phyloP scores from a whole-genome alignment of 2,329 filamentous ascomycete genomes.

The Verticillium nubilum region DNA sequence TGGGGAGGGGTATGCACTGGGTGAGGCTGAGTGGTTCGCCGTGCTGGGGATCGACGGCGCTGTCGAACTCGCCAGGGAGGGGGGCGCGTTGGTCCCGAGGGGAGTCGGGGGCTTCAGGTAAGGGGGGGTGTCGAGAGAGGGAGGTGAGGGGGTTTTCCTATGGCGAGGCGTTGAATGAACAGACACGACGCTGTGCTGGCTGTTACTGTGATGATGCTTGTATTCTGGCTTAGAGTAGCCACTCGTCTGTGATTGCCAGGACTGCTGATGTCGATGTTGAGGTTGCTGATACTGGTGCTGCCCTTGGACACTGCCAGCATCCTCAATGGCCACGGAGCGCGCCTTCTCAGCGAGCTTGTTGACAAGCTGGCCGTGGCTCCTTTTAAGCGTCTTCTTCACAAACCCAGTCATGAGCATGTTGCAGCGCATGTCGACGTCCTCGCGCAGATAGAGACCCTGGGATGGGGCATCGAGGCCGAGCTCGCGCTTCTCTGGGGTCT shows the following conservation, averaged over 20 bases:
- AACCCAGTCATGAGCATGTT: slow-evolving; percentile 71
- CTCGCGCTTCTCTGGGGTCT: slow-evolving; percentile 60
- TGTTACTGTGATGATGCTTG: not conserved
- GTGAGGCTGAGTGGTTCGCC: not conserved
- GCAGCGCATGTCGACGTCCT: slow-evolving; percentile 80
- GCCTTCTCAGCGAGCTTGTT: slow-evolving; percentile 48
- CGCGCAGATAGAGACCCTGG: slow-evolving; percentile 71
- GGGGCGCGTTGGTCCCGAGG: not conserved
- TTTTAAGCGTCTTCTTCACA: slow-evolving; percentile 77
- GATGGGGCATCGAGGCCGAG: slow-evolving; percentile 60
- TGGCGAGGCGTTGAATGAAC: not conserved
- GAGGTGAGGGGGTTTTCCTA: not conserved
- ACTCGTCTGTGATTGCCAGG: not conserved
- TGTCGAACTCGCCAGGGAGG: not conserved
- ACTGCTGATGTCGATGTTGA: not conserved
- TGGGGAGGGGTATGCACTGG: slow-evolving; percentile 4
- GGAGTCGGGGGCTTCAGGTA: not conserved
- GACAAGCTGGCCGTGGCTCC: slow-evolving; percentile 66
- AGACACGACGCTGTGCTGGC: not conserved
- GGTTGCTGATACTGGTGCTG: not conserved
- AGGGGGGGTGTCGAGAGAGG: not conserved
- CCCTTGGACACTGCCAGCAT: not conserved
- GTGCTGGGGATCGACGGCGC: not conserved
- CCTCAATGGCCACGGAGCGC: not conserved
- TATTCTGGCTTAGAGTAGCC: not conserved